Evolutionary conservation across 306 rosid species (phyloP).

Genomic region (Rosa multiflora): DNA sequence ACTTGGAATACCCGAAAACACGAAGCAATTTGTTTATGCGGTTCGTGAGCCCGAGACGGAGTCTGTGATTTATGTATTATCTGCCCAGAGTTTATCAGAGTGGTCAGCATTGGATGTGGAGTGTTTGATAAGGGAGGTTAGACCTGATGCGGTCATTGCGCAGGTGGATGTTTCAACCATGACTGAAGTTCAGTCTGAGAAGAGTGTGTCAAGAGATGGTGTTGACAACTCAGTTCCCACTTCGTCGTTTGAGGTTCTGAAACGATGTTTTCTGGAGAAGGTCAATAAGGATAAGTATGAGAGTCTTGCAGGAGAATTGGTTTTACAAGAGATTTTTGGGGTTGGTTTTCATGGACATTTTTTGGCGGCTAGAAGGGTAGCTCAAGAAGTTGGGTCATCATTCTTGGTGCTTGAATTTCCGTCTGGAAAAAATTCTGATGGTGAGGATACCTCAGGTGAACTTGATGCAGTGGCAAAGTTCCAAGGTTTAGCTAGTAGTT

Average conservation of each 20-base stretch:
- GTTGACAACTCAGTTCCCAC: slow-evolving; percentile 49
- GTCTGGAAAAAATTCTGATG: slow-evolving; percentile 25
- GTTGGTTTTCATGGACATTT: slow-evolving; percentile 66
- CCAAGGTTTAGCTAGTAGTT: slow-evolving; percentile 45
- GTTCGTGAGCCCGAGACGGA: slow-evolving; percentile 49
- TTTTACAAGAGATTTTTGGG: slow-evolving; percentile 69
- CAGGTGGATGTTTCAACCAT: slow-evolving; percentile 43
- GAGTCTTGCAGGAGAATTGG: slow-evolving; percentile 50
- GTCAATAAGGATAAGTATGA: slow-evolving; percentile 64
- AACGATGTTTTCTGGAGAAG: slow-evolving; percentile 61
- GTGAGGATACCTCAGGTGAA: slow-evolving; percentile 30
- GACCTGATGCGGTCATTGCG: slow-evolving; percentile 72
- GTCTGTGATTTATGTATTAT: slow-evolving; percentile 65
- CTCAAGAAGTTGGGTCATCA: slow-evolving; percentile 56
- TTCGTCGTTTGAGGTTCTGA: slow-evolving; percentile 61
- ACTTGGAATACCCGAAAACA: slow-evolving; percentile 50
- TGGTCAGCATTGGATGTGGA: slow-evolving; percentile 58
- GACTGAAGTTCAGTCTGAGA: slow-evolving; percentile 36
- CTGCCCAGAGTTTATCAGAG: slow-evolving; percentile 61
- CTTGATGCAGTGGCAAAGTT: slow-evolving; percentile 32
- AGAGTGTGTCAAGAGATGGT: slow-evolving; percentile 23
- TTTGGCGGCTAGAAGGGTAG: slow-evolving; percentile 64
- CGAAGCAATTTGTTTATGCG: slow-evolving; percentile 69
- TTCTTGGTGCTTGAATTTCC: slow-evolving; percentile 61
- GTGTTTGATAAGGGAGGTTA: slow-evolving; percentile 51